These are phyloP conservation scores for Closterium sp. DNA, from an alignment of 139 green algal genomes.

Conservation along the genomic window DNA sequence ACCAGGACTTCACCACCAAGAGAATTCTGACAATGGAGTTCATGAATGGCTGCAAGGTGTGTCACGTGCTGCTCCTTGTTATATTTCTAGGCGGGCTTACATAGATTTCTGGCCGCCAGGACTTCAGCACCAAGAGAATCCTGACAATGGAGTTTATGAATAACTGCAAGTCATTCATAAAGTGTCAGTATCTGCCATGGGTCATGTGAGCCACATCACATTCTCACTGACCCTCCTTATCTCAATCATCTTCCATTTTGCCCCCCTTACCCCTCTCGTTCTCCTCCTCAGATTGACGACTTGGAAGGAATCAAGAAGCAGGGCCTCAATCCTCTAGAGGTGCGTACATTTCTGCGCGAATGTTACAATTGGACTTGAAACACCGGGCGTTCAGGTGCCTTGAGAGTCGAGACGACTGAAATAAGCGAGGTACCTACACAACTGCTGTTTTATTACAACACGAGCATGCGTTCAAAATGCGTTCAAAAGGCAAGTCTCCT, in stretches of 20 bases:
- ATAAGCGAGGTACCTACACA: too few relatives aligned
- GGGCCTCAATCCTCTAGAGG: slow-evolving; percentile 16
- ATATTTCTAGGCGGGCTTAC: background rate
- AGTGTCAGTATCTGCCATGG: too few relatives aligned
- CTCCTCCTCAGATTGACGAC: slow-evolving; percentile 33
- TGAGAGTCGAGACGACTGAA: too few relatives aligned
- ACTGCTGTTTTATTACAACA: too few relatives aligned
- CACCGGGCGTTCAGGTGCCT: too few relatives aligned
- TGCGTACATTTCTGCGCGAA: background rate
- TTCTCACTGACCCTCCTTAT: background rate
- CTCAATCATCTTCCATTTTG: background rate
- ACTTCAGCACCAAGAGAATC: slow-evolving; percentile 45
- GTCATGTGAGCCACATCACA: too few relatives aligned
- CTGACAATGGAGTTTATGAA: slow-evolving; percentile 58
- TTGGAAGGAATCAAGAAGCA: slow-evolving; percentile 41
- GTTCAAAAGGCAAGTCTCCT: too few relatives aligned
- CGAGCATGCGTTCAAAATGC: too few relatives aligned
- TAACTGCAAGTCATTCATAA: slow-evolving; percentile 44
- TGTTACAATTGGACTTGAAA: too few relatives aligned
- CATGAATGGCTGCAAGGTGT: slow-evolving; percentile 51
- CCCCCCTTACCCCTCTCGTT: background rate
- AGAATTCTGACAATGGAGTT: slow-evolving; percentile 55
- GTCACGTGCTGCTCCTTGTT: background rate
- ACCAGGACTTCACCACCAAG: slow-evolving; percentile 47
- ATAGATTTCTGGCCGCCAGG: background rate